A percentile compares a stretch with the other conserved stretches of the same genome.
Evolutionary conservation across 2,329 filamentous ascomycete genomes (phyloP).

Genomic region (Parascedosporium putredinis): DNA sequence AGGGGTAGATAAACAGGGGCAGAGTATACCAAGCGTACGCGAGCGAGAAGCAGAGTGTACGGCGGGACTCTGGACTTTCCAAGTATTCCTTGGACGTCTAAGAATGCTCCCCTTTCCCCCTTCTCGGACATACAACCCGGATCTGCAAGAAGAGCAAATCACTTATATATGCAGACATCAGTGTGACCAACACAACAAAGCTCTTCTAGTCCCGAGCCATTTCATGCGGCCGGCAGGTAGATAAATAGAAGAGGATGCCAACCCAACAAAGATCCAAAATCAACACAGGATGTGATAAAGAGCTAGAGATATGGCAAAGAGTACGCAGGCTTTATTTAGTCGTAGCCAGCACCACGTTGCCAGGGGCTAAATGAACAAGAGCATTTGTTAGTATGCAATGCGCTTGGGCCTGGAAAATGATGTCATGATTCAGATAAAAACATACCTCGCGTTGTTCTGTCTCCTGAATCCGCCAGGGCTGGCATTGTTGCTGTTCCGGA

Average conservation of each 20-base stretch:
- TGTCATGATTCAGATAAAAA: not conserved
- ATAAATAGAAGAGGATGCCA: not conserved
- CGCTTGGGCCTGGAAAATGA: no score
- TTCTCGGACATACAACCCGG: not conserved
- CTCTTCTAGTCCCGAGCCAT: not conserved
- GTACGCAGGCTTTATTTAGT: no score
- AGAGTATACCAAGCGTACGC: not conserved
- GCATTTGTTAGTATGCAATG: slow-evolving; percentile 1
- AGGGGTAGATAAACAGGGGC: not conserved
- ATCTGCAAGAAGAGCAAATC: not conserved
- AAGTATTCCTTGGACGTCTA: not conserved
- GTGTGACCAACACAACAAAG: no score
- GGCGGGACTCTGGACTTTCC: not conserved
- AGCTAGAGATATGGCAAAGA: not conserved
- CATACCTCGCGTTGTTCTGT: slow-evolving; percentile 30
- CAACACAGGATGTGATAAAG: not conserved
- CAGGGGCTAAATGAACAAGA: slow-evolving; percentile 23
- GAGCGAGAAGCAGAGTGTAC: not conserved
- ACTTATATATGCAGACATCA: not conserved
- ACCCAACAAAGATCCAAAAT: not conserved
- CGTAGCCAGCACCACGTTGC: slow-evolving; percentile 35
- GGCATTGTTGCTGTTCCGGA: slow-evolving; percentile 18
- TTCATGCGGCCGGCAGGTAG: no score
- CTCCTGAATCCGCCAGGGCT: slow-evolving; percentile 23
- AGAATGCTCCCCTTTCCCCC: no score